These are phyloP conservation scores for Myxozyma neotropica DNA, from an alignment of 805 yeast species.

Conservation along the genomic window DNA sequence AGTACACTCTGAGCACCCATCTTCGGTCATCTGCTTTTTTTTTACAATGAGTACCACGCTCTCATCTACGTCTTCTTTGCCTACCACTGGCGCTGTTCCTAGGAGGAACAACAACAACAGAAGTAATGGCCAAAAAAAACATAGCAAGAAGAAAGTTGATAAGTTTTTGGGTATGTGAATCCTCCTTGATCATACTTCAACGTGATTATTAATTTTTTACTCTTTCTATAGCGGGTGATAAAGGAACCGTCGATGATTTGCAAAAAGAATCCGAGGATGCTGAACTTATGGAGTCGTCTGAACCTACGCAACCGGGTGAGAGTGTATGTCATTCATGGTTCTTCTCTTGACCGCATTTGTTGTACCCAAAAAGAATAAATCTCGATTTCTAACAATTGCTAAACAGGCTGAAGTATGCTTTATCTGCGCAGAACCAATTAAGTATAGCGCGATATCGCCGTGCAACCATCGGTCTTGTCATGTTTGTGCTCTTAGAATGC, in stretches of 20 bases:
- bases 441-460: constrained; percentile 69
- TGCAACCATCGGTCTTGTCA: constrained; percentile 88
- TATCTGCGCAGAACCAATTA: constrained; percentile 77
- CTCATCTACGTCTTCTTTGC: not conserved
- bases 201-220: not conserved
- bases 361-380: too few relatives aligned
- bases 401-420: constrained; percentile 55
- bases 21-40: too few relatives aligned
- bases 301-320: constrained; percentile 23
- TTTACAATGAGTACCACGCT: not conserved
- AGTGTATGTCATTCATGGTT: constrained; percentile 9
- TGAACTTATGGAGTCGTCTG: constrained; percentile 25
- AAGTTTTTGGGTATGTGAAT: constrained; percentile 19
- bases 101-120: not conserved
- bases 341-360: not conserved
- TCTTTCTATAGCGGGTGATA: constrained; percentile 23
- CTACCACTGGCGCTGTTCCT: not conserved
- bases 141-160: constrained; percentile 15
- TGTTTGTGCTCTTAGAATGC: constrained; percentile 75
- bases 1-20: too few relatives aligned
- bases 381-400: not conserved
- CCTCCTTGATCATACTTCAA: not conserved
- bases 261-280: constrained; percentile 4
- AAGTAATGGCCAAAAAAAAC: not conserved
- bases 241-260: constrained; percentile 12